These are phyloP conservation scores for Camelina neglecta DNA, from an alignment of 345 rosid species.

Conservation along the genomic window DNA sequence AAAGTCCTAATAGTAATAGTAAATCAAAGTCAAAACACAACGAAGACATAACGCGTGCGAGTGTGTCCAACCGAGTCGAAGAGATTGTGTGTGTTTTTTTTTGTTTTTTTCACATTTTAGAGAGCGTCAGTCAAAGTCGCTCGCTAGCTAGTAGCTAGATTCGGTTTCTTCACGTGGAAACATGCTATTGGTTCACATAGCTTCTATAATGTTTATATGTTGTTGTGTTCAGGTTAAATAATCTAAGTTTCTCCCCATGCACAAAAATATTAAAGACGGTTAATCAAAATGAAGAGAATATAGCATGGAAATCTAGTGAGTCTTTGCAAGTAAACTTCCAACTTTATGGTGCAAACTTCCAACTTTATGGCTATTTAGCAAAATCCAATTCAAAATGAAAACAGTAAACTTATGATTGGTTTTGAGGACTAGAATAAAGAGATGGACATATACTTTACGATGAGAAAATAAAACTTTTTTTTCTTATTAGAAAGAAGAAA, in stretches of 20 bases:
- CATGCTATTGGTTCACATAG: slow-evolving; percentile 60
- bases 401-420: slow-evolving; percentile 34
- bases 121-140: neutral
- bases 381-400: neutral
- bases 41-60: slow-evolving; percentile 1
- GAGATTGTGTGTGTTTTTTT: neutral
- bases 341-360: neutral
- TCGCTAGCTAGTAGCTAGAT: slow-evolving; percentile 26
- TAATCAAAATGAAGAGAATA: too few species aligned
- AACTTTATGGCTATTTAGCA: neutral
- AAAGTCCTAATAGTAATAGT: neutral
- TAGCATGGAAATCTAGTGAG: too few species aligned
- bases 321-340: neutral
- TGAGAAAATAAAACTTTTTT: neutral
- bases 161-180: slow-evolving; percentile 5
- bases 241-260: neutral
- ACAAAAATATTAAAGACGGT: neutral
- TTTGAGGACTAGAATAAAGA: slow-evolving; percentile 21
- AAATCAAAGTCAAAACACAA: slow-evolving; percentile 19
- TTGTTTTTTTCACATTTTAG: neutral
- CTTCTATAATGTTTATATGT: slow-evolving; percentile 28
- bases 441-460: slow-evolving; percentile 3
- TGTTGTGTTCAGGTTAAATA: neutral
- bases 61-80: slow-evolving; percentile 10
- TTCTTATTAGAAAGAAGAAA: neutral